Evolutionary conservation across 192 early-diverging fungal species (phyloP).

Genomic region (Ramicandelaber brevisporus): DNA sequence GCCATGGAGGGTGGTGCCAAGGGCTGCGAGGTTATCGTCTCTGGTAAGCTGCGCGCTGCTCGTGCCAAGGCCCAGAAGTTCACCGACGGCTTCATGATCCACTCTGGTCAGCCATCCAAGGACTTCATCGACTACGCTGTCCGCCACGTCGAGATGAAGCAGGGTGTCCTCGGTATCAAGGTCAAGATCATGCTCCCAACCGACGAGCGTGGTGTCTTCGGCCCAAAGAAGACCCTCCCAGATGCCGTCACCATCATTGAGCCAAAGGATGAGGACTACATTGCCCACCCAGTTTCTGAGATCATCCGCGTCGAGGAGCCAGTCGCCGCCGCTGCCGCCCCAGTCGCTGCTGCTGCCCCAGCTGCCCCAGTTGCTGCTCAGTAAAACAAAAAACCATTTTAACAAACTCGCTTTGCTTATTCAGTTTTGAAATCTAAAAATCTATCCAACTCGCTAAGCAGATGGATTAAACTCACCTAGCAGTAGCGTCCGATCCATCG

Average conservation of each 20-base stretch:
- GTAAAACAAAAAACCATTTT: no score
- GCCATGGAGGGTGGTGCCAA: constrained; percentile 98
- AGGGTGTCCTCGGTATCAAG: constrained; percentile 98
- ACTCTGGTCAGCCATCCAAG: constrained; percentile 94
- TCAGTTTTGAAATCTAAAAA: no score
- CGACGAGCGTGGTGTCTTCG: constrained; percentile 78
- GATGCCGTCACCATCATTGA: constrained; percentile 85
- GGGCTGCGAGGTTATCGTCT: constrained; percentile 97
- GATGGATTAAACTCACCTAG: constrained; percentile 40
- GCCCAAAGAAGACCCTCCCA: constrained; percentile 89
- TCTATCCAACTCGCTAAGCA: constrained; percentile 1
- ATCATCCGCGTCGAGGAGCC: constrained; percentile 5
- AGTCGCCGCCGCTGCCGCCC: not conserved
- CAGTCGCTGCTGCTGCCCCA: not conserved
- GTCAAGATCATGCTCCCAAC: constrained; percentile 98
- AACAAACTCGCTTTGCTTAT: no score
- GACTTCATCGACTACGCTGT: constrained; percentile 90
- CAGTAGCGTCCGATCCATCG: constrained; percentile 57
- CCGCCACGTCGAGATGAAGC: constrained; percentile 92
- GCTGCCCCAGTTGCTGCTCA: not conserved
- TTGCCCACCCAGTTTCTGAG: constrained; percentile 41
- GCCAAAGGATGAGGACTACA: constrained; percentile 62
- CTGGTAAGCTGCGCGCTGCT: constrained; percentile 96
- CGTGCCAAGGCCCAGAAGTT: constrained; percentile 99
- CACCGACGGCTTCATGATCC: constrained; percentile 98